These are phyloP conservation scores for Orbilia ellipsospora DNA, from an alignment of 2,329 filamentous ascomycete species.

Conservation along the genomic window DNA sequence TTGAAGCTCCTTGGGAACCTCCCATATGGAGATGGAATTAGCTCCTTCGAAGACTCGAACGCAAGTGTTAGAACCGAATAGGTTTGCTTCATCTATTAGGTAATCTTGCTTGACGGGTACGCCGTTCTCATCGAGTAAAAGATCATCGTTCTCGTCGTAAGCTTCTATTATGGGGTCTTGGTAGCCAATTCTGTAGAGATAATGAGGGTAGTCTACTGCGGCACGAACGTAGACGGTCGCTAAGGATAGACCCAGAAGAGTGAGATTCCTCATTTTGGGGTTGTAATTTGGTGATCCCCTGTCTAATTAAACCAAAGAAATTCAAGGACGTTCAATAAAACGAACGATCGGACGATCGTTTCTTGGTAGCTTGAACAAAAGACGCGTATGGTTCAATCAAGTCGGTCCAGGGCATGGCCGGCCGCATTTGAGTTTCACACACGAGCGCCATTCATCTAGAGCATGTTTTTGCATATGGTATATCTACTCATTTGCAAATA, in stretches of 20 bases:
- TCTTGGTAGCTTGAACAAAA: too few species aligned
- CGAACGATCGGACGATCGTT: too few species aligned
- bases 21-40: conserved; percentile 9
- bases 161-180: conserved; percentile 4
- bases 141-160: conserved; percentile 12
- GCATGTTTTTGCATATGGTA: too few species aligned
- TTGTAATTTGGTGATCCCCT: too few species aligned
- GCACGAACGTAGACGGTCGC: conserved; percentile 3
- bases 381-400: too few species aligned
- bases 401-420: too few species aligned
- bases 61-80: conserved; percentile 21
- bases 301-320: too few species aligned
- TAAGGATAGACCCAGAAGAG: not conserved
- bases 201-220: conserved; percentile 9
- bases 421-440: too few species aligned
- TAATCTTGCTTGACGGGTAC: conserved; percentile 2
- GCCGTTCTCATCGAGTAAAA: not conserved
- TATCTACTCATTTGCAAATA: too few species aligned
- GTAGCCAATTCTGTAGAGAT: conserved; percentile 29
- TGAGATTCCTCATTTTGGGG: conserved; percentile 22
- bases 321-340: too few species aligned
- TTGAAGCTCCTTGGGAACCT: conserved; percentile 1
- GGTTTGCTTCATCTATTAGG: conserved; percentile 5
- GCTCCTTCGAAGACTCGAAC: conserved; percentile 22
- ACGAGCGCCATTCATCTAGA: too few species aligned